Evolutionary conservation across 2,329 filamentous ascomycete species (phyloP).

Genomic region (Diplocarpon mali): DNA sequence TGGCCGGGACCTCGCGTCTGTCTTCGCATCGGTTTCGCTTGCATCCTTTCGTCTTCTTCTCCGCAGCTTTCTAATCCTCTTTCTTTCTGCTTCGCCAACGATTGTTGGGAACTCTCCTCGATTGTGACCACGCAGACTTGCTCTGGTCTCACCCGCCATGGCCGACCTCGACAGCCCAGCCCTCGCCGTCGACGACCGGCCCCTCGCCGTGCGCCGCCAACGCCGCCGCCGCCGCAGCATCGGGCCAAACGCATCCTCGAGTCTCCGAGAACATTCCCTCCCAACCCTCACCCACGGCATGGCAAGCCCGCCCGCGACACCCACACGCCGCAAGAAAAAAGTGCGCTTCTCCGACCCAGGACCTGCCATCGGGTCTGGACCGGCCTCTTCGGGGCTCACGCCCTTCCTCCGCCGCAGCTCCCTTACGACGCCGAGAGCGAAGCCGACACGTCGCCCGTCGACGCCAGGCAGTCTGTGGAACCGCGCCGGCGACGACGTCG

Average conservation of each 20-base stretch:
- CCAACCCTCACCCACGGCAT: constrained; percentile 14
- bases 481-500: constrained; percentile 15
- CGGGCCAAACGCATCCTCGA: constrained; percentile 9
- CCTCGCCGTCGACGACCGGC: constrained; percentile 32
- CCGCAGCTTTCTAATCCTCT: neutral
- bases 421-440: constrained; percentile 30
- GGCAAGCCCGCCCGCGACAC: constrained; percentile 22
- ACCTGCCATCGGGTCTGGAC: constrained; percentile 25
- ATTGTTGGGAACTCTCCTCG: constrained; percentile 3
- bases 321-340: constrained; percentile 32
- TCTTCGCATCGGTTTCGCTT: neutral
- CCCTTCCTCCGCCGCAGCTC: constrained; percentile 45
- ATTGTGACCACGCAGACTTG: neutral
- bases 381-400: constrained; percentile 41
- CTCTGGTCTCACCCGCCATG: constrained; percentile 13
- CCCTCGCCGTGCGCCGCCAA: constrained; percentile 44
- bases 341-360: constrained; percentile 52
- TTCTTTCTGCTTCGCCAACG: constrained; percentile 4
- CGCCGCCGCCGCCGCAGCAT: constrained; percentile 33
- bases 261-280: constrained; percentile 10
- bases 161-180: constrained; percentile 12
- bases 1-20: constrained; percentile 1
- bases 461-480: constrained; percentile 28
- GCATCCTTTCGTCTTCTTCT: neutral
- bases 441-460: constrained; percentile 33